Evolutionary conservation across 2,329 filamentous ascomycete genomes (phyloP).

Genomic region (Pseudodiploospora longispora): DNA sequence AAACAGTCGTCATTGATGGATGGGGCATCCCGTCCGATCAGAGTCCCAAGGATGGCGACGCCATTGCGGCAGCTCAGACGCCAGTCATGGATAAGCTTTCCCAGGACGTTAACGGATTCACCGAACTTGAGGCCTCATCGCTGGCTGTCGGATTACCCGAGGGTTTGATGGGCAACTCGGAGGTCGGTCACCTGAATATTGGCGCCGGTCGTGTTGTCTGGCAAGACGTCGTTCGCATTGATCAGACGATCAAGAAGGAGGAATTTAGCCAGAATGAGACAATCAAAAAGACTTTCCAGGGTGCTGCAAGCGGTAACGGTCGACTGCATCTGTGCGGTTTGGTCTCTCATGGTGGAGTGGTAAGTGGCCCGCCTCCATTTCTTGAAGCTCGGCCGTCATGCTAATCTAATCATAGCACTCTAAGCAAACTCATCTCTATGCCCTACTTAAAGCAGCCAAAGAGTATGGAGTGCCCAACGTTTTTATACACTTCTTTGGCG

Average conservation of each 20-base stretch:
- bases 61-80: constrained; percentile 87
- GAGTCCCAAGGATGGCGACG: constrained; percentile 84
- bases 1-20: constrained; percentile 91
- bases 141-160: constrained; percentile 92
- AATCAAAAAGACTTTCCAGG: constrained; percentile 67
- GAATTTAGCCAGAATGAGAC: constrained; percentile 69
- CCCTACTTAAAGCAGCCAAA: constrained; percentile 83
- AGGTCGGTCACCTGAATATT: constrained; percentile 98
- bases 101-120: constrained; percentile 74
- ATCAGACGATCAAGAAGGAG: constrained; percentile 80
- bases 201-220: constrained; percentile 95
- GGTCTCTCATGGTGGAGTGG: constrained; percentile 89
- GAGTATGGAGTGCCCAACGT: constrained; percentile 79
- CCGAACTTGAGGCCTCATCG: constrained; percentile 90
- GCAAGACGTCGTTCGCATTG: constrained; percentile 97
- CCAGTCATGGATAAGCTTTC: constrained; percentile 92
- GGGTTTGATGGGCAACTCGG: constrained; percentile 97
- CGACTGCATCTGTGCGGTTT: constrained; percentile 87
- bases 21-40: constrained; percentile 82
- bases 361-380: constrained; percentile 30
- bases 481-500: constrained; percentile 98
- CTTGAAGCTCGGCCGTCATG: constrained; percentile 3
- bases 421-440: constrained; percentile 89
- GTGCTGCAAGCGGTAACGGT: constrained; percentile 80
- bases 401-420: constrained; percentile 52